These are phyloP conservation scores for Carex parvula DNA, from an alignment of 176 grass and related monocot genomes.

Conservation along the genomic window DNA sequence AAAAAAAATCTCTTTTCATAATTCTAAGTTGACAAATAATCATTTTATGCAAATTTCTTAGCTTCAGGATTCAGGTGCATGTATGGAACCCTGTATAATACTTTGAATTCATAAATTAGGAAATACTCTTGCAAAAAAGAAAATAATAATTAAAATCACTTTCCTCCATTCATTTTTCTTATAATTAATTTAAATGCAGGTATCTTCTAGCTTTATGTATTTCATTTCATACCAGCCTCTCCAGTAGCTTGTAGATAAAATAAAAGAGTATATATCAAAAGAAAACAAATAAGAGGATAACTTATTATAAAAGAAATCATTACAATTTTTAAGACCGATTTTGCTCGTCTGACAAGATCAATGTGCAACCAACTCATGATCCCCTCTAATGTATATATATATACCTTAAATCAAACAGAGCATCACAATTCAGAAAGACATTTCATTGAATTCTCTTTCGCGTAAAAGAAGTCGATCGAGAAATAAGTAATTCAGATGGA, in stretches of 20 bases:
- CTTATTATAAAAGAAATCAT: neutral
- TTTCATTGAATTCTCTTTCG: neutral
- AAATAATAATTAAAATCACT: neutral
- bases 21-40: neutral
- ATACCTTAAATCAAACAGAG: slow-evolving; percentile 11
- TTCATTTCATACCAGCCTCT: neutral
- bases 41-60: neutral
- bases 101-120: neutral
- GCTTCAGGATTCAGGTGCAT: neutral
- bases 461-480: neutral
- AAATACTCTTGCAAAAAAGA: neutral
- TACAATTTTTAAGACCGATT: neutral
- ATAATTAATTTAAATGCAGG: neutral
- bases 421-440: neutral
- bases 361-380: slow-evolving; percentile 28
- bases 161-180: neutral
- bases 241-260: neutral
- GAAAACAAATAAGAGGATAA: neutral
- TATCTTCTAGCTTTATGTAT: neutral
- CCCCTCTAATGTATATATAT: slow-evolving; percentile 22
- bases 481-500: slow-evolving; percentile 13
- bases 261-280: neutral
- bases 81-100: neutral
- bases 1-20: neutral
- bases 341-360: neutral